Percentiles rank a stretch among this genome's conserved stretches.
Conservation (phyloP, 768 basidiomycete genomes). For the Serendipita indica region DNA sequence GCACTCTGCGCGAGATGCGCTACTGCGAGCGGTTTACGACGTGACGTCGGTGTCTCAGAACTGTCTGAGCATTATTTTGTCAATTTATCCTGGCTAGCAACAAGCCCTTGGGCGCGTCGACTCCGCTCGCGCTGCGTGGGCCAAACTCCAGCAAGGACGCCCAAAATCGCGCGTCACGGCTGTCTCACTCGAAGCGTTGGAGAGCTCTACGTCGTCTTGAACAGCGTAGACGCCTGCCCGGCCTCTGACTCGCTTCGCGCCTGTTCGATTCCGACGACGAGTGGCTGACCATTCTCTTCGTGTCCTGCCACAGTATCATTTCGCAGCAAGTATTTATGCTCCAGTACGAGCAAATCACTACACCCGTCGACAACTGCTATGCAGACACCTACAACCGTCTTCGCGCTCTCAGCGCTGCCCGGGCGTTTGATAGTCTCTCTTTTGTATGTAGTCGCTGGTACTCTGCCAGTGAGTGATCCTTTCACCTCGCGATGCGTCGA, state of each 20-base stretch:
- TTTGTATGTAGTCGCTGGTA: conserved; percentile 1
- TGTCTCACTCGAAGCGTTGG: no score
- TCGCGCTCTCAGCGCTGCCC: not conserved
- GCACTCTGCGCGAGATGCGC: not conserved
- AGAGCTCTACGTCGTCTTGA: no score
- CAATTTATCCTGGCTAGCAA: no score
- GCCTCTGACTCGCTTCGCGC: not conserved
- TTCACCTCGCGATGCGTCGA: not conserved
- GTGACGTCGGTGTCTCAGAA: not conserved
- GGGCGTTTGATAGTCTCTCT: not conserved
- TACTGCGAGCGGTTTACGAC: not conserved
- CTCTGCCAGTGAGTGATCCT: not conserved
- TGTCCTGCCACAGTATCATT: not conserved
- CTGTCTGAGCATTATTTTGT: no score
- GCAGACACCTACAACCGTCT: not conserved
- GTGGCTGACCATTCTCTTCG: not conserved
- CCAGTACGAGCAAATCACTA: not conserved
- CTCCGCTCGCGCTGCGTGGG: not conserved
- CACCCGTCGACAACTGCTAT: not conserved
- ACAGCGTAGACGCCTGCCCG: no score
- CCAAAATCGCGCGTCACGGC: no score
- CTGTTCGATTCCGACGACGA: conserved; percentile 1
- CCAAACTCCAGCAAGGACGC: not conserved
- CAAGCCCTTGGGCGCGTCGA: not conserved
- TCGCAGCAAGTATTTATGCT: not conserved